Base-by-base conservation (phyloP, 2,329 filamentous ascomycete genomes). In the Dothistroma pini region DNA sequence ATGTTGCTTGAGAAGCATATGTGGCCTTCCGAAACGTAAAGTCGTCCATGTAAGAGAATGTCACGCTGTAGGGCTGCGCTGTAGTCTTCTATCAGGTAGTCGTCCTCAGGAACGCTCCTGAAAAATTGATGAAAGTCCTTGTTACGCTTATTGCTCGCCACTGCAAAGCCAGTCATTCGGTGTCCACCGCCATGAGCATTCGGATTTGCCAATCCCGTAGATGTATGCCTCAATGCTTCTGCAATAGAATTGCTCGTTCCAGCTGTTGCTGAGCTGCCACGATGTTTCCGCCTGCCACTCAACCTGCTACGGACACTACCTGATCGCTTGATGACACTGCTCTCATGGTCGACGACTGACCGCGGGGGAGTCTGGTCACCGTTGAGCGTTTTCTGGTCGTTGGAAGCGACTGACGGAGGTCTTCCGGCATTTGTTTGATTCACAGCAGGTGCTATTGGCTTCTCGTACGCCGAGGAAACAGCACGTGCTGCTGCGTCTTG, bases 1-100 rank as follows among this genome's bases (percentile, higher is more conserved):
- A 99, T 99, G 74, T 99, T 99, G 80, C 95, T 97, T 71, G 93
- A 97, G 77, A 99, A 99, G 79, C 95, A 99, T 52, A 99, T 86
- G 73, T 99, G 93, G 11, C 93, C 93, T 77, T 99, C 95, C 0
- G 95, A 97, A 48, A 99, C 91, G 72, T 99, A 99, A 14, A 99
- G 83, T 47, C 95, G 86, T 6, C 95, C 95, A 68, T 97, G 95
- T 7, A 96, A 86, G 38, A 99, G 84, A 63, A 99, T 99, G 73
- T 99, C 96, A 67, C 93, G 87, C 75, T 99, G 95, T 61, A 99
- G 76, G 4, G 95, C 95, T 74, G 95, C 97, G 75, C 95, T 97
- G 75, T 97, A 99, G 75, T 99, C 95, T 73, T 99, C 95, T 66
- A 99, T 97, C 29, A 99, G 83, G 72, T 96, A 97, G 75, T 99